These are phyloP conservation scores for Penicillium griseofulvum DNA, from an alignment of 2,329 filamentous ascomycete species.

Conservation along the genomic window DNA sequence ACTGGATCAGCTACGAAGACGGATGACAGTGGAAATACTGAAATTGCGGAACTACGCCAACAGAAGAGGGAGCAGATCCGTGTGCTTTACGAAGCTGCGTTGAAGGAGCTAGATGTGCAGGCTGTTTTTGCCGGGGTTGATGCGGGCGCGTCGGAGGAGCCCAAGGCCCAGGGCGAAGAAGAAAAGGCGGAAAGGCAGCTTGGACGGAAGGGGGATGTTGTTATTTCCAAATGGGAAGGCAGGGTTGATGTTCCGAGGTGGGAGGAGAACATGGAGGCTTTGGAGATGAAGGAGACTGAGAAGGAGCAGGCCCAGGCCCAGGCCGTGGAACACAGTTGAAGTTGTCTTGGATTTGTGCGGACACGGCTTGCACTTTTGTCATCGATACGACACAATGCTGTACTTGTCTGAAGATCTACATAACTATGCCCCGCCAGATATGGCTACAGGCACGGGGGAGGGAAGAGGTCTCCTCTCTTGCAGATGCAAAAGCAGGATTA, in stretches of 20 bases:
- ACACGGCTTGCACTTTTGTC: neutral
- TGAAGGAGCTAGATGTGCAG: slow-evolving; percentile 59
- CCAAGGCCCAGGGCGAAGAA: slow-evolving; percentile 4
- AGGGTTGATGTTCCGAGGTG: slow-evolving; percentile 33
- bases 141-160: slow-evolving; percentile 10
- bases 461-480: neutral
- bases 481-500: neutral
- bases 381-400: neutral
- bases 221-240: slow-evolving; percentile 33
- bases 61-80: slow-evolving; percentile 37
- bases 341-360: slow-evolving; percentile 3
- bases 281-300: slow-evolving; percentile 32
- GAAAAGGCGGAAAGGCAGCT: slow-evolving; percentile 32
- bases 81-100: slow-evolving; percentile 47
- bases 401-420: neutral
- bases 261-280: slow-evolving; percentile 40
- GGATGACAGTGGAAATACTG: neutral
- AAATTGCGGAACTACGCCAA: slow-evolving; percentile 26
- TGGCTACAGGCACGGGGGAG: neutral
- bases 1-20: neutral
- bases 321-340: slow-evolving; percentile 24
- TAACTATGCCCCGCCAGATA: neutral
- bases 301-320: slow-evolving; percentile 5
- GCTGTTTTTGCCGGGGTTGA: slow-evolving; percentile 59
- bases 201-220: slow-evolving; percentile 29